Evolutionary conservation across 2,329 filamentous ascomycete genomes (phyloP), one percentile per base, ranked within the genome.

Genomic region (Neurospora sp.): DNA sequence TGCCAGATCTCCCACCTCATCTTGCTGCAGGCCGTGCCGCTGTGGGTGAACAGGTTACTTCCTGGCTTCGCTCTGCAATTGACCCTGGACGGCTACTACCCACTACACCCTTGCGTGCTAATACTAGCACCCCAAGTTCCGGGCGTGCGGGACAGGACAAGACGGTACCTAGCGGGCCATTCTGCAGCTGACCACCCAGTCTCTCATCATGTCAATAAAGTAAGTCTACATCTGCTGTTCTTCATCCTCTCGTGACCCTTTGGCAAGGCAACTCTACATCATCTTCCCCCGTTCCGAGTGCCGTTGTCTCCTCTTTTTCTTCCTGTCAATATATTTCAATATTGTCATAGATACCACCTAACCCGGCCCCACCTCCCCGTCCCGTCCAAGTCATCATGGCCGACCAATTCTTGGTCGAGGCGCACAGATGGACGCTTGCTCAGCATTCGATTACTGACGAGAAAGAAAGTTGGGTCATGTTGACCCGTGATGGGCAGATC

Each of bases 401-500:
- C 72, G 81, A 83, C 71, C 73, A 74, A 69, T 74, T 71, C 72
- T 71, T 76, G 73, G 74, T 73, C 66, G 75, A 76, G 71, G 74
- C 74, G 75, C 82, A 82, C 79, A 79, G 78, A 70, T 80, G 80
- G 72, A 81, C 80, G 68, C 79, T 83, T 73, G 80, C 79, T 69
- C 80, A 78, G 71, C 80, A 78, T 71, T 78, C 77, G 68, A 79
- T 75, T 72, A 75, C 85, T 88, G 81, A 88, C 82, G 82, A 87
- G 78, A 79, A 80, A 75, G 79, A 82, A 77, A 88, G 86, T 76
- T 97, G 95, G 95, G 95, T 97, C 66, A 97, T 97, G 94, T 88
- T 97, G 77, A 89, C 91, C 77, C 87, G 91, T 77, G 79, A 83
- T 52, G 84, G 85, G 74, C 88, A 90, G 71, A 96, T 97, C 81